Evolutionary conservation across 2,329 filamentous ascomycete species (phyloP), one percentile per base, ranked within the genome.

Genomic region (Penicillium griseofulvum): DNA sequence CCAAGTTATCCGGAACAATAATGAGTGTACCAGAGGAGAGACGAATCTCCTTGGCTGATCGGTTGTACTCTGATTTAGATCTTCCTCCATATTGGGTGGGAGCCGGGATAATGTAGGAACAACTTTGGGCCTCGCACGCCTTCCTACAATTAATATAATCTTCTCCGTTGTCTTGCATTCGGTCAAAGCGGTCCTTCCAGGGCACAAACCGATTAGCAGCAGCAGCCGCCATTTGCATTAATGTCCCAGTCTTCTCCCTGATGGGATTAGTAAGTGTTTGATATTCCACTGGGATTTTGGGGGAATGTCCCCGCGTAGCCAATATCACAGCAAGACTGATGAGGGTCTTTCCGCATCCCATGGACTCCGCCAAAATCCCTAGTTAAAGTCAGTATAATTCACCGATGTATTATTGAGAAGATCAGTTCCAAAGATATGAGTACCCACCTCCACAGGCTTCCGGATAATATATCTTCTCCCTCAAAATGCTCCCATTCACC

Each of bases 311-410:
- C 63, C 83, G 85, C 0, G 90, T 96, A 3, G 90, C 87, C 26
- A 95, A 77, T 37, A 97, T 86, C 2, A 91, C 75, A 7, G 87
- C 81, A 17, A 97, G 75, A 60, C 89, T 93, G 11, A 97, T 96
- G 26, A 97, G 74, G 0, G 93, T 97, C 76, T 97, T 97, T 0
- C 93, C 92, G 44, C 78, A 76, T 29, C 81, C 81, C 77, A 80
- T 80, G 16, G 76, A 77, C 52, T 78, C 76, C 10, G 76, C 75
- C 24, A 79, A 70, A 26, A 79, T 76, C 3, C 75, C 70, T 74
- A 46, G 37, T 43, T 9, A 31, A 37, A 33, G 31, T 57, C 45
- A 51, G 28, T 19, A 49, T 39, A 19, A 28, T 28, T 19, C 29
- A 44, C 26, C 7, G 39, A 12, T 14, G 37, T 19, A 28, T 45